Conservation (phyloP, 2,329 filamentous ascomycete genomes). For the Claviceps capensis region DNA sequence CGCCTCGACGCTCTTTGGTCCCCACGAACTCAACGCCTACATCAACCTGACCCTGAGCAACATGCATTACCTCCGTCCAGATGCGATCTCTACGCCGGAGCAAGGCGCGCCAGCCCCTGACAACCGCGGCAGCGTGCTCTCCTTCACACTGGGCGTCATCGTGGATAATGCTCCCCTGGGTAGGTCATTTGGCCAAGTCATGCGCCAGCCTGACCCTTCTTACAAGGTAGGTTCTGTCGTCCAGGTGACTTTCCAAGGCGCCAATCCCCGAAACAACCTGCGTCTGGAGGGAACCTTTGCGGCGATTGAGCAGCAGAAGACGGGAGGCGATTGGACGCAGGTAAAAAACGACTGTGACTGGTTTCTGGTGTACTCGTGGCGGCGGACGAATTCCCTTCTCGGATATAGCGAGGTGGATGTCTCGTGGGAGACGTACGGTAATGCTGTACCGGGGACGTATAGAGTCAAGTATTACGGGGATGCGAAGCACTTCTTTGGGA, state of each 20-base stretch:
- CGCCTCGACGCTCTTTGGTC: slow-evolving; percentile 81
- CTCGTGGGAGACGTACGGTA: slow-evolving; percentile 51
- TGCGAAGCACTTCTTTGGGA: slow-evolving; percentile 43
- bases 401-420: slow-evolving; percentile 69
- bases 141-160: slow-evolving; percentile 69
- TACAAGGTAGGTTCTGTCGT: slow-evolving; percentile 51
- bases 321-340: slow-evolving; percentile 41
- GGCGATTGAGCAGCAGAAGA: slow-evolving; percentile 51
- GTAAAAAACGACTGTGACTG: slow-evolving; percentile 69
- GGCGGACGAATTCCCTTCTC: slow-evolving; percentile 51
- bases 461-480: slow-evolving; percentile 76
- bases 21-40: slow-evolving; percentile 69
- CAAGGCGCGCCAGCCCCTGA: slow-evolving; percentile 58
- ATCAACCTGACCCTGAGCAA: slow-evolving; percentile 71
- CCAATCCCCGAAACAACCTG: slow-evolving; percentile 83
- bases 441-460: slow-evolving; percentile 53
- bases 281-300: slow-evolving; percentile 65
- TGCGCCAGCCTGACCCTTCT: slow-evolving; percentile 34
- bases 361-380: slow-evolving; percentile 72
- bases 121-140: slow-evolving; percentile 61
- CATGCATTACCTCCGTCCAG: slow-evolving; percentile 24
- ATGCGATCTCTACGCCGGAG: slow-evolving; percentile 25
- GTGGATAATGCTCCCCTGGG: slow-evolving; percentile 54
- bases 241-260: slow-evolving; percentile 61
- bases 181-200: slow-evolving; percentile 56